phyloP scores from a whole-genome alignment of 176 grass and related monocot genomes.

The Dendrocalamus sinicus region DNA sequence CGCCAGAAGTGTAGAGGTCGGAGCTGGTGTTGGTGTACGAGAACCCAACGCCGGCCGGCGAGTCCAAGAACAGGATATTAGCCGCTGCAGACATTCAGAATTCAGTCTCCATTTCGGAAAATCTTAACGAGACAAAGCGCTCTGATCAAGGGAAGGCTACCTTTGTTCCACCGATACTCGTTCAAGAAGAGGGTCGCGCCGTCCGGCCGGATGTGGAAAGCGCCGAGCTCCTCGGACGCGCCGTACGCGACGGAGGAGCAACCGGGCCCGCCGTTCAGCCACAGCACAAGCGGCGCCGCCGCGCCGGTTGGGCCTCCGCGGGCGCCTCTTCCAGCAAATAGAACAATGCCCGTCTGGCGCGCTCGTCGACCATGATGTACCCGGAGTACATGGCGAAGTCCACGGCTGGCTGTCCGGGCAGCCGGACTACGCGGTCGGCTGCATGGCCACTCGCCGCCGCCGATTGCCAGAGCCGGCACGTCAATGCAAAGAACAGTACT shows the following conservation, averaged over 20 bases:
- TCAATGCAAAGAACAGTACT: neutral
- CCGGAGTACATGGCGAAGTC: slow-evolving; percentile 84
- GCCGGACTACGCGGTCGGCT: neutral
- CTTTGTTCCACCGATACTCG: slow-evolving; percentile 73
- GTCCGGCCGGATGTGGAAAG: slow-evolving; percentile 65
- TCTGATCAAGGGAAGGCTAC: slow-evolving; percentile 23
- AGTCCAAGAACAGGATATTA: slow-evolving; percentile 85
- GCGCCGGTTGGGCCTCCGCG: slow-evolving; percentile 45
- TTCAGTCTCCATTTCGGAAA: neutral
- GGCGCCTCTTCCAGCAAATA: slow-evolving; percentile 71
- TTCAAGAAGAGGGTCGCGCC: slow-evolving; percentile 70
- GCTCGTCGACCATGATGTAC: slow-evolving; percentile 65
- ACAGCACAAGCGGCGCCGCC: slow-evolving; percentile 80
- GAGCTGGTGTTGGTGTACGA: slow-evolving; percentile 49
- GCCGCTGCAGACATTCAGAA: slow-evolving; percentile 46
- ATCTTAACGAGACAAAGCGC: neutral
- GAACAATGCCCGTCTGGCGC: slow-evolving; percentile 59
- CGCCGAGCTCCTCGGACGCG: slow-evolving; percentile 78
- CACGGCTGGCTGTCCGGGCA: slow-evolving; percentile 67
- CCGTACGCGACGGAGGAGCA: slow-evolving; percentile 86
- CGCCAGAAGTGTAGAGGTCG: slow-evolving; percentile 62
- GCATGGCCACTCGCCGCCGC: neutral
- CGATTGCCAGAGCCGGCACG: neutral
- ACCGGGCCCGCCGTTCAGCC: slow-evolving; percentile 83
- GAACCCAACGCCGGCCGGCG: slow-evolving; percentile 87